These are phyloP conservation scores for Ceratocystis variospora DNA, from an alignment of 2,329 filamentous ascomycete genomes.

Conservation along the genomic window DNA sequence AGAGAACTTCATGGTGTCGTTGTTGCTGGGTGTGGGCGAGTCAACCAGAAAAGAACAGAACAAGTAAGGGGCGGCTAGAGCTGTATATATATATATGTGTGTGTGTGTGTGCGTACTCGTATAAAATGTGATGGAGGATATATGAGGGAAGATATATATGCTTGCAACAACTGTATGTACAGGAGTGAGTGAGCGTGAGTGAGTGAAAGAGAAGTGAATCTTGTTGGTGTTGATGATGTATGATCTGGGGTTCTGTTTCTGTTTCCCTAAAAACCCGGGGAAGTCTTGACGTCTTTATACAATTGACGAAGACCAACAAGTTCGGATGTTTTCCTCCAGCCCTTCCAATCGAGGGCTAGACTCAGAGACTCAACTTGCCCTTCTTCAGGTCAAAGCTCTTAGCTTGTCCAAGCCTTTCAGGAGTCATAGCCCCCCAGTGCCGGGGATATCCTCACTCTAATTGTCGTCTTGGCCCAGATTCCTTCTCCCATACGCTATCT, in stretches of 20 bases:
- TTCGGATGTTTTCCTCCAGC: background rate
- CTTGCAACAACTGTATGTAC: too few relatives aligned
- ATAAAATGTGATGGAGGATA: too few relatives aligned
- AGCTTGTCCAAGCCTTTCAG: background rate
- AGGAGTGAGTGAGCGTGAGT: background rate
- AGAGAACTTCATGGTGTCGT: constrained; percentile 4
- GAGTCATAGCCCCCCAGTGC: background rate
- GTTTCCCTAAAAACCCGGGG: background rate
- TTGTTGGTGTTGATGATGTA: background rate
- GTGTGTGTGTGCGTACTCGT: too few relatives aligned
- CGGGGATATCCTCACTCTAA: background rate
- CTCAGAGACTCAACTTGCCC: background rate
- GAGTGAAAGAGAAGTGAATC: background rate
- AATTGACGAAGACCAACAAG: background rate
- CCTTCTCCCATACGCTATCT: background rate
- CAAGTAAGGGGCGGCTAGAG: background rate
- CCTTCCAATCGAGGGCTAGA: background rate
- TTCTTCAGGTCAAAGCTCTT: background rate
- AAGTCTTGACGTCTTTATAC: background rate
- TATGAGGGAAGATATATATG: too few relatives aligned
- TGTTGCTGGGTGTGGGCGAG: background rate
- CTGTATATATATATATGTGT: too few relatives aligned
- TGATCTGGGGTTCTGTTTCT: background rate
- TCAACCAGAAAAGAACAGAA: background rate
- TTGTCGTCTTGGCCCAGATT: background rate